Evolutionary conservation across 768 basidiomycete species (phyloP), one percentile per base, ranked within the genome.

Genomic region (Trametes punicea): DNA sequence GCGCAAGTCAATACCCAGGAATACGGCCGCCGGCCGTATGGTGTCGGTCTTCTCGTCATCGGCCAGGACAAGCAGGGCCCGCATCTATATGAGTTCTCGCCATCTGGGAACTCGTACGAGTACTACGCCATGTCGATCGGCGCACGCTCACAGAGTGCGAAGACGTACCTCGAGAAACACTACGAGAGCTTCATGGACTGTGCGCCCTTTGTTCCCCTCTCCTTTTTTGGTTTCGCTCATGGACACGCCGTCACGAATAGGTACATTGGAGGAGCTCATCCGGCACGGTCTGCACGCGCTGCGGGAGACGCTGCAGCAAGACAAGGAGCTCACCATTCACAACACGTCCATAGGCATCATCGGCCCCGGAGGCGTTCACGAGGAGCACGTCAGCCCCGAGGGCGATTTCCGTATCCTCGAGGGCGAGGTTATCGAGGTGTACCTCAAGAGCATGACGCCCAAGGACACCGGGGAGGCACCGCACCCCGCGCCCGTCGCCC

Each of bases 71-170:
- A 95, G 67, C 84, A 88, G n/a, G 97, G 97, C 3, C 95, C 97
- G 4, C 97, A 98, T 72, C 83, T 99, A 34, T 98, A 92, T 73
- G 97, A 98, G 72, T 98, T 99, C 77, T 95, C 95, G 1, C 97
- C 97, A 0, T 90, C 95, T 0, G 97, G 97, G 18, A 95, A 91
- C 68, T 92, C 93, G 20, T 98, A 96, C 69, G 96, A 98, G 71
- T 99, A 98, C 74, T 93, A 85, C 69, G 97, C 97, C 45, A 95
- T 98, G 83, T 96, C 94, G 36, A 99, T 99, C 71, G 97, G 97
- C 48, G 96, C 96, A 13, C 84, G 97, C 47, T 94, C 90, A 73
- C 97, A 99, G 74, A 96, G 93, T 64, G 96, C 97, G 46, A 98
- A 98, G 75, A 99, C 97, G 11, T 99, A 98, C 71, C 78, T 99